phyloP scores from a whole-genome alignment of 495 filamentous ascomycete species.

The Neurospora discreta region DNA sequence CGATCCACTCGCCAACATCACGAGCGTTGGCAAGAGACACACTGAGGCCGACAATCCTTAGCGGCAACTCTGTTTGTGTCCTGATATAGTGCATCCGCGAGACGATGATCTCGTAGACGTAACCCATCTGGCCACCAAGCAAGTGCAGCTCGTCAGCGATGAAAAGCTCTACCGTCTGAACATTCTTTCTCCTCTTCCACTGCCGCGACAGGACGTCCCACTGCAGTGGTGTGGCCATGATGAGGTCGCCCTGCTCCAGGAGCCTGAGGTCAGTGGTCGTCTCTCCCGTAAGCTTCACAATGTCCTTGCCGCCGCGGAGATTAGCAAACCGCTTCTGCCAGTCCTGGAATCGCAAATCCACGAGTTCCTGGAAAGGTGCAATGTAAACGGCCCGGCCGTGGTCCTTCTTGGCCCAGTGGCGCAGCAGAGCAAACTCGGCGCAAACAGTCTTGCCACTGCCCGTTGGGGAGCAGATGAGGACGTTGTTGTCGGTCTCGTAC shows the following conservation, averaged over 20 bases:
- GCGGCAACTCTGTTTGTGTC: slow-evolving; percentile 68
- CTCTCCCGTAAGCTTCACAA: slow-evolving; percentile 91
- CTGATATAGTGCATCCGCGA: slow-evolving; percentile 97
- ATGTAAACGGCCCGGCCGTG: slow-evolving; percentile 84
- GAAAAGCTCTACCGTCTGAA: slow-evolving; percentile 83
- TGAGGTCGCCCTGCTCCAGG: slow-evolving; percentile 78
- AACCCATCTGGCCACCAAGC: slow-evolving; percentile 82
- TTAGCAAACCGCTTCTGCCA: slow-evolving; percentile 69
- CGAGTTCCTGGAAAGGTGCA: slow-evolving; percentile 89
- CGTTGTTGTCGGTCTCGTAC: slow-evolving; percentile 81
- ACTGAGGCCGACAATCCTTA: slow-evolving; percentile 85
- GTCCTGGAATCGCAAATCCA: slow-evolving; percentile 67
- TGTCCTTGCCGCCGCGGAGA: slow-evolving; percentile 74
- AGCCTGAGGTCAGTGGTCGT: slow-evolving; percentile 84
- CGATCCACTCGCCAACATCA: slow-evolving; percentile 97
- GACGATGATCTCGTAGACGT: slow-evolving; percentile 89
- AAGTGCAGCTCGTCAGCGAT: slow-evolving; percentile 95
- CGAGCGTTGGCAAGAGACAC: slow-evolving; percentile 88
- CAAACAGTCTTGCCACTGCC: slow-evolving; percentile 96
- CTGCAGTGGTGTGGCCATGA: slow-evolving; percentile 84
- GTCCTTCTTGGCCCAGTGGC: slow-evolving; percentile 68
- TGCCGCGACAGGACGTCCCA: slow-evolving; percentile 94
- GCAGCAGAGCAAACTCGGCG: slow-evolving; percentile 84
- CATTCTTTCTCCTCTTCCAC: slow-evolving; percentile 92
- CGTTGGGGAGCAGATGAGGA: slow-evolving; percentile 79